Conservation (phyloP, 2,329 filamentous ascomycete species). For the Claviceps lovelessii region DNA sequence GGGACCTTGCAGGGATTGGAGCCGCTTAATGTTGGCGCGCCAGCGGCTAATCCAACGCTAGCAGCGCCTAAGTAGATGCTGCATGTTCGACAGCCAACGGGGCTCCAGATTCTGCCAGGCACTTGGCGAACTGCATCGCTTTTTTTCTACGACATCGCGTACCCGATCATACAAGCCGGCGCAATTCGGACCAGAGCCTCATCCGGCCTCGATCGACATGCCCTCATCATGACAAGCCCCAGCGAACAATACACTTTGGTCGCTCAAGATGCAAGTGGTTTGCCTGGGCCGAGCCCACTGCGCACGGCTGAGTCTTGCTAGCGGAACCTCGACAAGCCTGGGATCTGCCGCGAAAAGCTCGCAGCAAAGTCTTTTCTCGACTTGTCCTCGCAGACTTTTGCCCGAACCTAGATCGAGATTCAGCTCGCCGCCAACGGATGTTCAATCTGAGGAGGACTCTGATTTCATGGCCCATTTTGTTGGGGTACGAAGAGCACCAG, state of each 20-base stretch:
- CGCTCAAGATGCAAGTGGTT: slow-evolving; percentile 12
- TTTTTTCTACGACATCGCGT: background rate
- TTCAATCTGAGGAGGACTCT: background rate
- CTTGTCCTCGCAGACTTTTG: background rate
- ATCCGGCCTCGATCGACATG: background rate
- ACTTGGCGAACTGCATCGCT: no score
- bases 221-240: background rate
- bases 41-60: slow-evolving; percentile 4
- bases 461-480: background rate
- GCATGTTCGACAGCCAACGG: background rate
- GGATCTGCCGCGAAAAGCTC: background rate
- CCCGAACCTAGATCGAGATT: background rate
- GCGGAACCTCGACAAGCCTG: background rate
- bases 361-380: slow-evolving; percentile 1
- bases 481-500: background rate
- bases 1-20: no score
- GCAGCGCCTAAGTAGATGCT: no score
- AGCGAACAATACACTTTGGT: background rate
- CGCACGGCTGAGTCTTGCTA: slow-evolving; percentile 11
- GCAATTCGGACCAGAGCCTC: no score
- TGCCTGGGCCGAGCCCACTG: slow-evolving; percentile 12
- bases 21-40: background rate
- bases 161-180: background rate
- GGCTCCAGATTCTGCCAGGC: no score
- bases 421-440: background rate